Evolutionary conservation across 192 early-diverging fungal genomes (phyloP), one percentile per base, ranked within the genome.

Genomic region (Coemansia sp.): DNA sequence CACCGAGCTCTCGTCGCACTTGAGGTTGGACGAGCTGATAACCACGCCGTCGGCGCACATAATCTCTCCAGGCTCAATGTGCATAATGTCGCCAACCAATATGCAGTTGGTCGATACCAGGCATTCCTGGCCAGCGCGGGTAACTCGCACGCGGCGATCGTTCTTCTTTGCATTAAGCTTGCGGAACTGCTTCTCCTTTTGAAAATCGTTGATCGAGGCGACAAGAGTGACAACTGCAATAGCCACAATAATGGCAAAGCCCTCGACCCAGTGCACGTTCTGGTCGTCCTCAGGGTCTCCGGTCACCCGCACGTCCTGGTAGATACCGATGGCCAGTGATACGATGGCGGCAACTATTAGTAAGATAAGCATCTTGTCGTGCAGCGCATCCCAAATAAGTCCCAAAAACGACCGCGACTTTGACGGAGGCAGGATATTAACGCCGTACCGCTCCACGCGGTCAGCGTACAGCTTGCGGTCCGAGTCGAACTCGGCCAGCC

Each of bases 1-100:
- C 35, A 93, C 87, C 6, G 94, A 87, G 14, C 90, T 92, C 78
- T 99, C 97, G 68, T 99, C 97, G 59, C 88, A 90, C 26, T 83
- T 78, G 29, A 98, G 73, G 68, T 93, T 93, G 61, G 91, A 91
- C 5, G 88, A 88, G 13, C 84, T 78, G 24, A 99, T 59, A 20
- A 94, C 87, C 24, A 98, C 78, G 24, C 90, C 97, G 67, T 99
- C 97, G 4, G 89, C 93, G 38, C 94, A 86, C 48, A 96, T 81
- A 23, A 99, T 89, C 71, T 97, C 97, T 41, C 97, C 97, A 3
- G 92, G 91, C 70, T 94, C 90, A 6, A 99, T 66, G 43, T 87
- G 73, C 59, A 91, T 70, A 41, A 99, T 83, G 68, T 99, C 97
- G 20, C 97, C 97, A 12, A 96, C 94, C 41, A 94, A 75, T 1